These are phyloP conservation scores for Pichia nakasei DNA, from an alignment of 805 yeast genomes.

Conservation along the genomic window DNA sequence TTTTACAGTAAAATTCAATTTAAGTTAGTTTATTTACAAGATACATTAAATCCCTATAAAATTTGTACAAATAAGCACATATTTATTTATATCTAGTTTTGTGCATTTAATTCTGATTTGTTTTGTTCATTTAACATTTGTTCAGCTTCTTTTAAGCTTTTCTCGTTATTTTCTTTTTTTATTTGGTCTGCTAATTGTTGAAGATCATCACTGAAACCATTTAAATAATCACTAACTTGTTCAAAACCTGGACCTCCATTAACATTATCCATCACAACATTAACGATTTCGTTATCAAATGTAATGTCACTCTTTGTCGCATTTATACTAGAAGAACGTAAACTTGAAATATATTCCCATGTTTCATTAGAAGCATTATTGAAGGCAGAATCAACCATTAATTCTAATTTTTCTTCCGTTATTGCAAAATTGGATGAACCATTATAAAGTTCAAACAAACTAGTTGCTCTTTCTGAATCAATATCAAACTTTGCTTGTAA, in stretches of 20 bases:
- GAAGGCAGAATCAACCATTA: conserved; percentile 51
- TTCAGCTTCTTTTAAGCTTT: not conserved
- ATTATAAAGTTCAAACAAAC: conserved; percentile 64
- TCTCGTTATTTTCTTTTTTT: conserved; percentile 15
- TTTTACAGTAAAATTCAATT: too few species aligned
- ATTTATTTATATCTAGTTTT: too few species aligned
- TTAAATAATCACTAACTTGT: conserved; percentile 24
- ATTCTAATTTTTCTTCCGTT: conserved; percentile 56
- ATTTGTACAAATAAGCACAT: too few species aligned
- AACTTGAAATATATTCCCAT: conserved; percentile 12
- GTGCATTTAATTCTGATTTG: not conserved
- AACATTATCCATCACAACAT: conserved; percentile 23
- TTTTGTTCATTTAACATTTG: not conserved
- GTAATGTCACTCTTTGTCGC: conserved; percentile 15
- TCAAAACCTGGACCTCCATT: conserved; percentile 27
- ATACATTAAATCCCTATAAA: too few species aligned
- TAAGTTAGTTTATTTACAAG: too few species aligned
- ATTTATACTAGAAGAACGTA: conserved; percentile 17
- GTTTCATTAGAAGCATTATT: conserved; percentile 27
- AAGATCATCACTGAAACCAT: conserved; percentile 20
- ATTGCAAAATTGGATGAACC: conserved; percentile 61
- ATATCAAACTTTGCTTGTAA: conserved; percentile 42
- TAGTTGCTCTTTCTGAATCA: conserved; percentile 44
- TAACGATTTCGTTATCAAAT: conserved; percentile 21
- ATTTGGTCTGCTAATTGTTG: conserved; percentile 18